Conservation (phyloP, 768 basidiomycete species). For the Sporobolomyces phaffii region DNA sequence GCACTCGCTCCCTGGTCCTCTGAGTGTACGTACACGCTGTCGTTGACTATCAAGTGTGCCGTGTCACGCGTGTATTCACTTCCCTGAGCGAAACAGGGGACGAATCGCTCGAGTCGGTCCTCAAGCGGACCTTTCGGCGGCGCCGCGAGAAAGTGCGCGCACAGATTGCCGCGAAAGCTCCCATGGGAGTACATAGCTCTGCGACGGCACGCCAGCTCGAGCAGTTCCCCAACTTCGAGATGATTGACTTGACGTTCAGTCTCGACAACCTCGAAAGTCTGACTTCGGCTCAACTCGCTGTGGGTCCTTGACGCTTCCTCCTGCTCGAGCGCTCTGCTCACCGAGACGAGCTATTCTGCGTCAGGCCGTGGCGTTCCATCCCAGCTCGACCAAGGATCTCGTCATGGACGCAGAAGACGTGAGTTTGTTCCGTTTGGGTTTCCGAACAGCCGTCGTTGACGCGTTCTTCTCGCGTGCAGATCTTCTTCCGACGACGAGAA, state of each 20-base stretch:
- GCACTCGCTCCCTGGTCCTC: slow-evolving; percentile 5
- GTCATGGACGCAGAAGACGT: slow-evolving; percentile 20
- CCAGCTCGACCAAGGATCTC: slow-evolving; percentile 5
- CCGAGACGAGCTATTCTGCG: too few species aligned
- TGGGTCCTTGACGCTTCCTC: not conserved
- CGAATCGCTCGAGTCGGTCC: not conserved
- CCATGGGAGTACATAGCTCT: not conserved
- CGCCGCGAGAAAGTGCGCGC: not conserved
- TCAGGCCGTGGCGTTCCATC: slow-evolving; percentile 23
- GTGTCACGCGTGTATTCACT: too few species aligned
- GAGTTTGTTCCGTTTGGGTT: not conserved
- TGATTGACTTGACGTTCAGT: slow-evolving; percentile 16
- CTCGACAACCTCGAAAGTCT: not conserved
- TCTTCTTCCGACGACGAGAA: slow-evolving; percentile 28
- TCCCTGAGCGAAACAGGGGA: too few species aligned
- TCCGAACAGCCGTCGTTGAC: not conserved
- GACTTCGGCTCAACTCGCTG: slow-evolving; percentile 22
- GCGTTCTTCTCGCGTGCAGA: not conserved
- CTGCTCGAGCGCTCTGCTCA: not conserved
- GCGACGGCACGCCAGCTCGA: not conserved
- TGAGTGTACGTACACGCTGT: not conserved
- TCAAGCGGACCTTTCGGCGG: slow-evolving; percentile 12
- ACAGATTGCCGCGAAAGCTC: not conserved
- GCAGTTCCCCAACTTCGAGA: slow-evolving; percentile 1
- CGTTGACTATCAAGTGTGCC: too few species aligned